Conservation (phyloP, 2,329 filamentous ascomycete species). For the Colletotrichum neosansevieriae region DNA sequence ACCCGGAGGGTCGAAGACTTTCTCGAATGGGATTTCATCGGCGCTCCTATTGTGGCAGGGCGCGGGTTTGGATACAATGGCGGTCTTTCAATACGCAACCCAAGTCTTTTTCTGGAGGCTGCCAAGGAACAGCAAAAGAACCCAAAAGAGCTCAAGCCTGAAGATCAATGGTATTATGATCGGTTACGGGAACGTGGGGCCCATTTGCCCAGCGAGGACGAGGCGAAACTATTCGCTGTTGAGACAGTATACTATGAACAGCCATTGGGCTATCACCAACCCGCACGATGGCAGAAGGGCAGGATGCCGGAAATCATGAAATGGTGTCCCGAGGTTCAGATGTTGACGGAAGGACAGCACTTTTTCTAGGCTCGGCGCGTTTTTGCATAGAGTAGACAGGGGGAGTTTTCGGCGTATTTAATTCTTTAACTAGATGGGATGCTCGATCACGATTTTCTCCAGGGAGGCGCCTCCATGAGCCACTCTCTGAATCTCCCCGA, state of each 20-base stretch:
- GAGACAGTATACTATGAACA: slow-evolving; percentile 45
- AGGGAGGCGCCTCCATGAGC: slow-evolving; percentile 9
- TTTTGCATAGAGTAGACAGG: too few species aligned
- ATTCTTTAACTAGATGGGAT: neutral
- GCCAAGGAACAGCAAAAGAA: slow-evolving; percentile 36
- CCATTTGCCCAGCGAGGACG: slow-evolving; percentile 44
- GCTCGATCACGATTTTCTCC: slow-evolving; percentile 22
- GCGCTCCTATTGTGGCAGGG: slow-evolving; percentile 46
- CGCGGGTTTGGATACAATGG: slow-evolving; percentile 48
- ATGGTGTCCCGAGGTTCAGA: slow-evolving; percentile 48
- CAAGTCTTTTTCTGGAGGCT: slow-evolving; percentile 44
- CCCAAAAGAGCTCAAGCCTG: slow-evolving; percentile 43
- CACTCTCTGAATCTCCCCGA: slow-evolving; percentile 9
- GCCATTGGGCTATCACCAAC: slow-evolving; percentile 47
- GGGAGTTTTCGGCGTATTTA: neutral
- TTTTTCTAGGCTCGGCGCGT: neutral
- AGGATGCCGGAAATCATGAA: slow-evolving; percentile 44
- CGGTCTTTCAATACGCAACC: slow-evolving; percentile 49
- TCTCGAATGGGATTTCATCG: slow-evolving; percentile 50
- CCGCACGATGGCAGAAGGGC: slow-evolving; percentile 42
- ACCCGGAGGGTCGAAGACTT: slow-evolving; percentile 50
- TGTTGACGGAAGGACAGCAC: slow-evolving; percentile 26
- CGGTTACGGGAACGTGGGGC: slow-evolving; percentile 45
- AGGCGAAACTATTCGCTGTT: slow-evolving; percentile 46
- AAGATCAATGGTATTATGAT: slow-evolving; percentile 50